Conservation (phyloP, 164 flowering plant genomes). For the Umbilicus rupestris region DNA sequence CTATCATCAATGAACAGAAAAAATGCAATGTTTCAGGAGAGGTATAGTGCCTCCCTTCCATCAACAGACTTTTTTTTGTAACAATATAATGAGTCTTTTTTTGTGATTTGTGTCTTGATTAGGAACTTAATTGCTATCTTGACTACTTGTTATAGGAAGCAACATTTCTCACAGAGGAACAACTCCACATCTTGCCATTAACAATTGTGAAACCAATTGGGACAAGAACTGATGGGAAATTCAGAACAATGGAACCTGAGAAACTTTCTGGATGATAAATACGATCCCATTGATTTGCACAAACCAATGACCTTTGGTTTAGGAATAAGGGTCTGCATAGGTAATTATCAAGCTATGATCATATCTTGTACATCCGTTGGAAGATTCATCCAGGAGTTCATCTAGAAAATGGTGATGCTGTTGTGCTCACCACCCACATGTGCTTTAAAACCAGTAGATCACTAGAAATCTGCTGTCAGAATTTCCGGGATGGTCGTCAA, state of each 20-base stretch:
- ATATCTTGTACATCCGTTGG: constrained; percentile 62
- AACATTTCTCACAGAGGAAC: constrained; percentile 41
- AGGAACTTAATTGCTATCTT: constrained; percentile 47
- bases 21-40: constrained; percentile 39
- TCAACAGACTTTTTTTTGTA: not conserved
- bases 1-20: constrained; percentile 45
- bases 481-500: too few relatives aligned
- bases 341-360: constrained; percentile 67
- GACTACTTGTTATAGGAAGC: constrained; percentile 54
- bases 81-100: not conserved
- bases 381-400: constrained; percentile 66
- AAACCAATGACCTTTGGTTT: constrained; percentile 96
- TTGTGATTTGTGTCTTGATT: constrained; percentile 9
- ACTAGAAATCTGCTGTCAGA: not conserved
- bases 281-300: constrained; percentile 52
- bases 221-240: constrained; percentile 63
- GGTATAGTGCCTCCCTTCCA: constrained; percentile 26
- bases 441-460: constrained; percentile 44
- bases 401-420: constrained; percentile 56
- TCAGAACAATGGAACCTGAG: constrained; percentile 78
- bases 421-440: constrained; percentile 62
- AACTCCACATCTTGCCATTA: constrained; percentile 54
- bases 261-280: constrained; percentile 51
- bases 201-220: constrained; percentile 83
- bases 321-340: constrained; percentile 88